Percentiles rank a stretch among this genome's conserved stretches.
These are phyloP conservation scores for Fomitopsis serialis DNA, from an alignment of 768 basidiomycete species.

Conservation along the genomic window DNA sequence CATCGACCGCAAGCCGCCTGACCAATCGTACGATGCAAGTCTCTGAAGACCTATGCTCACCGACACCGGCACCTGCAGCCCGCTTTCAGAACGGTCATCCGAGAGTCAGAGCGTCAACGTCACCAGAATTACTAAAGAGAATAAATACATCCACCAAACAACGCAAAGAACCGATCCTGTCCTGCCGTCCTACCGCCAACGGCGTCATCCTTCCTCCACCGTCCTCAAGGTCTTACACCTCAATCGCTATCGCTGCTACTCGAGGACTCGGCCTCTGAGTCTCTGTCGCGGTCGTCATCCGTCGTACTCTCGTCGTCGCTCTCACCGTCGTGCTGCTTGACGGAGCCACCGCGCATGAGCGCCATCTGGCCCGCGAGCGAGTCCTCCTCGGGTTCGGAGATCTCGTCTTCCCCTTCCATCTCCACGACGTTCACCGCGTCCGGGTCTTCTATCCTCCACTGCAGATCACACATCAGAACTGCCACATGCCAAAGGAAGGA, in stretches of 20 bases:
- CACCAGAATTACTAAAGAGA: not conserved
- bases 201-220: too few species aligned
- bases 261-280: slow-evolving; percentile 42
- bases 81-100: not conserved
- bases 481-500: not conserved
- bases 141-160: not conserved
- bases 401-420: slow-evolving; percentile 77
- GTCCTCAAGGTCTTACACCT: slow-evolving; percentile 6
- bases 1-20: too few species aligned
- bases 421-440: slow-evolving; percentile 53
- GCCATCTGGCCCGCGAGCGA: slow-evolving; percentile 97
- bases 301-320: slow-evolving; percentile 49
- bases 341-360: slow-evolving; percentile 82
- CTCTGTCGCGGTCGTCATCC: slow-evolving; percentile 33
- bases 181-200: not conserved
- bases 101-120: not conserved
- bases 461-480: not conserved
- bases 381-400: slow-evolving; percentile 97
- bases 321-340: slow-evolving; percentile 59
- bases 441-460: slow-evolving; percentile 84
- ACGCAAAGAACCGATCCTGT: not conserved
- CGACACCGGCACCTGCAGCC: too few species aligned
- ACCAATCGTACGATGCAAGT: too few species aligned
- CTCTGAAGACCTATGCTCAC: not conserved
- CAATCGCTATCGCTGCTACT: slow-evolving; percentile 51